phyloP scores from a whole-genome alignment of 2,329 filamentous ascomycete species.

The Diaporthe velutina region DNA sequence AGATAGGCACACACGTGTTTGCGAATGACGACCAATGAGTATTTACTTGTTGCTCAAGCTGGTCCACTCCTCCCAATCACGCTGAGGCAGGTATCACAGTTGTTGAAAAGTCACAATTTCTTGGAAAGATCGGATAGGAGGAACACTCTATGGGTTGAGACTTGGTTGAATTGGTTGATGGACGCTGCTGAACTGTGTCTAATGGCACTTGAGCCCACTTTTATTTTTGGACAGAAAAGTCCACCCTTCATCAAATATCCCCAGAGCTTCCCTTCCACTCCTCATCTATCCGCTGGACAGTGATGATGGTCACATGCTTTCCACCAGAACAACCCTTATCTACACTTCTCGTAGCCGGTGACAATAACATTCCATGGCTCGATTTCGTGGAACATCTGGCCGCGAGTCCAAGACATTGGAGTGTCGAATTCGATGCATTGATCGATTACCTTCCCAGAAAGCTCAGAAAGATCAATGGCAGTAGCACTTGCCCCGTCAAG shows the following conservation, averaged over 20 bases:
- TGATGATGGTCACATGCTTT: background rate
- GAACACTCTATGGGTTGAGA: background rate
- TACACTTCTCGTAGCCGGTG: background rate
- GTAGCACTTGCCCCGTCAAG: background rate
- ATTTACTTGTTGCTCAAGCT: background rate
- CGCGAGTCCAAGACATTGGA: background rate
- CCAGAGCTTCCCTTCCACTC: background rate
- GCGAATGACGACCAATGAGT: no score
- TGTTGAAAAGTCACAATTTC: background rate
- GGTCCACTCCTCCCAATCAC: no score
- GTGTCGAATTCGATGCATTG: background rate
- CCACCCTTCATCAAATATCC: no score
- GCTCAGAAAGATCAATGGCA: background rate
- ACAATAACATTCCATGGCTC: constrained; percentile 8
- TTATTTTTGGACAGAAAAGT: background rate
- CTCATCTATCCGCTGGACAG: background rate
- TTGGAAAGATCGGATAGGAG: background rate
- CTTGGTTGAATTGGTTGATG: background rate
- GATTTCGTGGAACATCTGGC: background rate
- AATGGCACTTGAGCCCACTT: background rate
- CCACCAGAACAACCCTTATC: background rate
- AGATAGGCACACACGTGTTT: background rate
- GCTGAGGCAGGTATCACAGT: background rate
- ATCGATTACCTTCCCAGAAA: background rate
- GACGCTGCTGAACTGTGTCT: background rate